Evolutionary conservation across 768 basidiomycete genomes (phyloP).

Genomic region (Rubroboletus satanas): DNA sequence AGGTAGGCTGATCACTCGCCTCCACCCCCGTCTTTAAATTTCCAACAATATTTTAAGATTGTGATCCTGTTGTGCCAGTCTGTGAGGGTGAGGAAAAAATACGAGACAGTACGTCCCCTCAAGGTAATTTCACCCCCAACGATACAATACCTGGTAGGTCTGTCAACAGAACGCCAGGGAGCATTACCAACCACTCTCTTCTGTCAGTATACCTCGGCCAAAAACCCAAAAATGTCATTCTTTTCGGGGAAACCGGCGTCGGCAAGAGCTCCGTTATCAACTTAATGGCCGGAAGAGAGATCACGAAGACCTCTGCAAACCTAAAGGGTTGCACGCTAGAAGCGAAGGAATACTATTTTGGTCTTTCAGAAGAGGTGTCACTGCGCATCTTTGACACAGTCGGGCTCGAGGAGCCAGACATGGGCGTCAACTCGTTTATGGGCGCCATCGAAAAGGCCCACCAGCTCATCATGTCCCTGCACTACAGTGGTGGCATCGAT

Average conservation of each 20-base stretch:
- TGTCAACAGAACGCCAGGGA: not conserved
- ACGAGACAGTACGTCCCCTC: not conserved
- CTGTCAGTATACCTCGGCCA: not conserved
- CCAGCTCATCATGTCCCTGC: constrained; percentile 1
- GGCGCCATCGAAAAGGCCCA: constrained; percentile 11
- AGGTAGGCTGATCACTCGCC: not conserved
- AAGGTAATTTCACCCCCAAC: not conserved
- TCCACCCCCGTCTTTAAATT: not conserved
- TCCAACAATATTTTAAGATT: not conserved
- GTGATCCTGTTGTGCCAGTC: not conserved
- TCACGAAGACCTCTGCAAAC: not conserved
- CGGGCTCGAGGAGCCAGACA: constrained; percentile 10
- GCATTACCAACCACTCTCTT: not conserved
- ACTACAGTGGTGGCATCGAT: constrained; percentile 7
- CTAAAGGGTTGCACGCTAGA: not conserved
- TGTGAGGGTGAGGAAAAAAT: too few species aligned
- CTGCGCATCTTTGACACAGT: constrained; percentile 6
- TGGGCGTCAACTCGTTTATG: not conserved
- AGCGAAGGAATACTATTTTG: not conserved
- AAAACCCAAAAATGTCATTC: not conserved
- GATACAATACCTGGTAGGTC: not conserved
- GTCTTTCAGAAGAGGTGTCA: not conserved
- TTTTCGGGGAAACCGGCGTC: constrained; percentile 9
- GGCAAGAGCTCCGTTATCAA: constrained; percentile 13
- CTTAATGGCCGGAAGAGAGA: not conserved